phyloP scores from a whole-genome alignment of 2,329 filamentous ascomycete species.

The Ophiostoma australiae region DNA sequence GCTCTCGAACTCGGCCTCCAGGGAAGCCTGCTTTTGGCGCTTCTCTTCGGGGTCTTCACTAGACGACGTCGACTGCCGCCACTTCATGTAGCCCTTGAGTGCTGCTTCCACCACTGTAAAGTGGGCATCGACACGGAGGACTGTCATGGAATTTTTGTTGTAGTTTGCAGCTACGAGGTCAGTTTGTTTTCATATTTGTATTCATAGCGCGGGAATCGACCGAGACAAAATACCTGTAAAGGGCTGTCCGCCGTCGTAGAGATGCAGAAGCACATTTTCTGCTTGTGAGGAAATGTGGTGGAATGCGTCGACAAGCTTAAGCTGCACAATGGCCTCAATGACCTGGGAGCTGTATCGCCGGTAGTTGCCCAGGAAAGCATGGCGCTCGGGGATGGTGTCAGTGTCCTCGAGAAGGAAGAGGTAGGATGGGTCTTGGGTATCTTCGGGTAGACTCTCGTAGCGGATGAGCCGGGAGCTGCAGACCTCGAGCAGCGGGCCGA shows the following conservation, averaged over 20 bases:
- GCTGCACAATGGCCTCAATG: conserved; percentile 79
- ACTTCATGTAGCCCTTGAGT: conserved; percentile 82
- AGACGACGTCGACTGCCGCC: conserved; percentile 44
- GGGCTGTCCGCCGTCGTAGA: conserved; percentile 65
- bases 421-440: conserved; percentile 72
- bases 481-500: conserved; percentile 73
- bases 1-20: conserved; percentile 61
- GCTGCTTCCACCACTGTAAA: conserved; percentile 85
- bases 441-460: conserved; percentile 80
- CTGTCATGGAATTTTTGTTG: conserved; percentile 64
- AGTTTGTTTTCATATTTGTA: not conserved
- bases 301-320: conserved; percentile 78
- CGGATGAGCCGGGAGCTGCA: conserved; percentile 79
- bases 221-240: conserved; percentile 53
- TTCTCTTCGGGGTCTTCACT: conserved; percentile 42
- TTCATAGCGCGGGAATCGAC: no score
- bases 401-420: conserved; percentile 88
- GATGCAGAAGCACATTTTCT: conserved; percentile 65
- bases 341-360: conserved; percentile 82
- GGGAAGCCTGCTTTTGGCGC: conserved; percentile 48
- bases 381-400: conserved; percentile 86
- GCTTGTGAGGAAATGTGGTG: conserved; percentile 79
- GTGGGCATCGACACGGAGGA: conserved; percentile 78
- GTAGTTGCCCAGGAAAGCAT: conserved; percentile 95
- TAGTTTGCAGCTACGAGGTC: conserved; percentile 42